phyloP scores from a whole-genome alignment of 23 red algal genomes.

The Rhodosorus marinus region DNA sequence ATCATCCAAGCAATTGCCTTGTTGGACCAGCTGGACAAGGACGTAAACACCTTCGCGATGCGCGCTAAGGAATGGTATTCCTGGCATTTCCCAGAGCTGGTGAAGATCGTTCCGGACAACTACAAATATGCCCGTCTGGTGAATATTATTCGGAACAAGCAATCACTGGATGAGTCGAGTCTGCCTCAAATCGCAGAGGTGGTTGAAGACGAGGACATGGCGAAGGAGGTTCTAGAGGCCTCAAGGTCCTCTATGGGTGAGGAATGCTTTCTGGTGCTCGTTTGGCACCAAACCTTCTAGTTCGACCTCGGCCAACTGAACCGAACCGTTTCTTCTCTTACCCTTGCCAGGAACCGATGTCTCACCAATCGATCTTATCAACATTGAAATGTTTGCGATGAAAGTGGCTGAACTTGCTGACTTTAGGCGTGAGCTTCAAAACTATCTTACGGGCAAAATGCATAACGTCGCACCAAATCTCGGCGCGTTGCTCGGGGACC shows the following conservation, averaged over 20 bases:
- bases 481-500: constrained; percentile 67
- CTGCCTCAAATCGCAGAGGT: constrained; percentile 15
- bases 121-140: constrained; percentile 61
- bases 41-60: constrained; percentile 98
- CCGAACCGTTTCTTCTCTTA: too few species aligned
- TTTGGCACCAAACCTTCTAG: too few species aligned
- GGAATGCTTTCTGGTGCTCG: too few species aligned
- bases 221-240: constrained; percentile 50
- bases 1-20: constrained; percentile 79
- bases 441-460: constrained; percentile 69
- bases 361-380: constrained; percentile 56
- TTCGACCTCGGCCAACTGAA: too few species aligned
- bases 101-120: constrained; percentile 82
- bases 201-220: constrained; percentile 26
- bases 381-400: constrained; percentile 67
- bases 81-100: constrained; percentile 98
- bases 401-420: constrained; percentile 57
- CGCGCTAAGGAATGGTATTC: constrained; percentile 89
- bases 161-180: constrained; percentile 14
- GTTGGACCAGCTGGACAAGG: constrained; percentile 94
- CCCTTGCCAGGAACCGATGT: constrained; percentile 95
- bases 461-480: constrained; percentile 73
- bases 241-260: constrained; percentile 85
- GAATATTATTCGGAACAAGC: constrained; percentile 27
- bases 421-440: constrained; percentile 61